Conservation (phyloP, 164 flowering plant species). For the Piper betle region DNA sequence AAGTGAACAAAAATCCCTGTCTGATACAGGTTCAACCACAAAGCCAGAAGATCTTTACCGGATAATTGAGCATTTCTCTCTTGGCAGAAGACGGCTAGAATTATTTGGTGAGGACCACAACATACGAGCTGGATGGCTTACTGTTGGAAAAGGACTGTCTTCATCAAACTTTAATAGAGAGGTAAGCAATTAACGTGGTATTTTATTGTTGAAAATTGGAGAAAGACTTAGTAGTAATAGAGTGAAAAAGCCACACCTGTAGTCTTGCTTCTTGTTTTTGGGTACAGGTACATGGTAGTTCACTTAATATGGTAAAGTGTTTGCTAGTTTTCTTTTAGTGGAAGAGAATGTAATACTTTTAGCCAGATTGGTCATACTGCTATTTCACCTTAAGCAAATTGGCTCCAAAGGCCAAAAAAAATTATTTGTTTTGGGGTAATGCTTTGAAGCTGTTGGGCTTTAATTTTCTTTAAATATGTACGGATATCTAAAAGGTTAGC, state of each 20-base stretch:
- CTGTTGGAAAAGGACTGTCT: slow-evolving; percentile 82
- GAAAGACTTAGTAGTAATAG: not conserved
- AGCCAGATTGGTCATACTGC: no score
- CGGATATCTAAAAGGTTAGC: no score
- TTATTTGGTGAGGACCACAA: slow-evolving; percentile 98
- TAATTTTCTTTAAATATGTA: no score
- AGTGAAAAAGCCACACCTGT: not conserved
- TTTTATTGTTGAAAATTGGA: not conserved
- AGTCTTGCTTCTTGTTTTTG: not conserved
- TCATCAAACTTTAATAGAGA: slow-evolving; percentile 81
- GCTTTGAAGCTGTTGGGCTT: no score
- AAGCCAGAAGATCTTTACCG: slow-evolving; percentile 97
- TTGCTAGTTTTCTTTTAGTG: no score
- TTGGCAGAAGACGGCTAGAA: slow-evolving; percentile 93
- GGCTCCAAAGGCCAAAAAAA: no score
- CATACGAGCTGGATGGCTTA: slow-evolving; percentile 94
- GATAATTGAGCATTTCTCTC: slow-evolving; percentile 90
- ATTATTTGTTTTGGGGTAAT: no score
- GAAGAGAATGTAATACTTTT: no score
- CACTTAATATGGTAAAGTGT: no score
- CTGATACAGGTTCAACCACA: slow-evolving; percentile 66
- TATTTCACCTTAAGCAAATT: no score
- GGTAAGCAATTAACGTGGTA: slow-evolving; percentile 24
- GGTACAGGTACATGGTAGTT: not conserved
- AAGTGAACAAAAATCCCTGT: not conserved